Evolutionary conservation across 176 grass and related monocot genomes (phyloP), one percentile per base, ranked within the genome.

Genomic region (Bromus sterilis): DNA sequence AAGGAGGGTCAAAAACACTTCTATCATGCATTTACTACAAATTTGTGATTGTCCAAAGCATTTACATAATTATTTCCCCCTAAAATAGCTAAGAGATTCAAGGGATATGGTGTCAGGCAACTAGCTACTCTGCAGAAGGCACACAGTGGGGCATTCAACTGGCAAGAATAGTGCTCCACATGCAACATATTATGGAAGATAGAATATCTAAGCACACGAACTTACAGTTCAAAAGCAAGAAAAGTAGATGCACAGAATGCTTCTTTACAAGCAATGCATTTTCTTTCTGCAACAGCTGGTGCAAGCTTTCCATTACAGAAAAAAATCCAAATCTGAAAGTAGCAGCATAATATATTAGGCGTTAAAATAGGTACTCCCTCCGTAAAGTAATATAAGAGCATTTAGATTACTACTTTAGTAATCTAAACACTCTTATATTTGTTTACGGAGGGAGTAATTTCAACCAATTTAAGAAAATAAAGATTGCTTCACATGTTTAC

Each of bases 191-290:
- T 81, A 29, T n/a, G 31, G 12, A 76, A 44, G 57, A 48, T 49
- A 58, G 42, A 70, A 76, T 31, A 64, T 60, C 21, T 14, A 75
- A 84, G 57, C 61, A 81, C 43, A 30, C 73, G 24, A 77, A 91
- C 90, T 88, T 94, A 98, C 95, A 93, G 61, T 94, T 94, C 75
- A 93, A 79, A 72, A 98, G 84, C 75, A 98, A 86, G 84, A 94
- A 98, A 40, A 98, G 89, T 81, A 98, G 79, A 73, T 81, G 88
- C 32, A 98, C 88, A 68, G 88, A 89, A 82, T 93, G 88, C 64
- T 89, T 98, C 72, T 91, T 87, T 56, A 98, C 75, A 36, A 83
- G 86, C 60, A 85, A 83, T 30, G 88, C 82, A 65, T 83, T 85
- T 75, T 93, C 92, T 70, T 91, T 98, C 61, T 86, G 89, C 69